These are phyloP conservation scores for Podila epicladia DNA, from an alignment of 192 early-diverging fungal species.

Conservation along the genomic window DNA sequence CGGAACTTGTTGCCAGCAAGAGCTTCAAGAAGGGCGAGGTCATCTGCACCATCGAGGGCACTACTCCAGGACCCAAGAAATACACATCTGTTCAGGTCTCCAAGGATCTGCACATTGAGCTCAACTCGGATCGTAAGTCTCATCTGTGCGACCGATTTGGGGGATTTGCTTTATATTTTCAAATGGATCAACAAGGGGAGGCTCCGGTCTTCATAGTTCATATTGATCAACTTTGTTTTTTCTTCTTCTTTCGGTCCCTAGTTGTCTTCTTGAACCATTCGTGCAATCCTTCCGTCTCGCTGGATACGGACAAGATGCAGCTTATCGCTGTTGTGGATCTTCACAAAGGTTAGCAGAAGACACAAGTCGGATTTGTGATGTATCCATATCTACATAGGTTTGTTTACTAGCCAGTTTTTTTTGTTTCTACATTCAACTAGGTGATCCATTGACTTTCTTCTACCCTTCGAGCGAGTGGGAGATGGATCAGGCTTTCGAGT, in stretches of 20 bases:
- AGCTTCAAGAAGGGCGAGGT: conserved; percentile 47
- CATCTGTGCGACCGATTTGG: background rate
- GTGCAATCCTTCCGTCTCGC: conserved; percentile 49
- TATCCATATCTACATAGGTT: background rate
- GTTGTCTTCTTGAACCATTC: conserved; percentile 59
- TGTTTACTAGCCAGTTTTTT: background rate
- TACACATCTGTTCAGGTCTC: conserved; percentile 64
- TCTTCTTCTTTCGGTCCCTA: background rate
- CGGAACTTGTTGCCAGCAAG: conserved; percentile 49
- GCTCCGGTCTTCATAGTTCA: background rate
- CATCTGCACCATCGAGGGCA: conserved; percentile 52
- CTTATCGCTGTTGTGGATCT: conserved; percentile 53
- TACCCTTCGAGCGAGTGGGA: conserved; percentile 71
- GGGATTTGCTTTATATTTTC: background rate
- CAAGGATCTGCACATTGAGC: conserved; percentile 55
- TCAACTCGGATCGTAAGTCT: conserved; percentile 60
- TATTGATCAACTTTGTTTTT: background rate
- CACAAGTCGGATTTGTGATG: background rate
- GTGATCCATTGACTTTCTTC: conserved; percentile 61
- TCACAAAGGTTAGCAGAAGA: conserved; percentile 39
- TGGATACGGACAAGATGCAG: conserved; percentile 52
- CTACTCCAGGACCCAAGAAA: conserved; percentile 56
- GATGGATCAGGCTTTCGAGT: conserved; percentile 66
- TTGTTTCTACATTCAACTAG: background rate
- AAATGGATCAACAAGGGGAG: background rate